Conservation (phyloP, 306 rosid genomes). For the Casuarina glauca region DNA sequence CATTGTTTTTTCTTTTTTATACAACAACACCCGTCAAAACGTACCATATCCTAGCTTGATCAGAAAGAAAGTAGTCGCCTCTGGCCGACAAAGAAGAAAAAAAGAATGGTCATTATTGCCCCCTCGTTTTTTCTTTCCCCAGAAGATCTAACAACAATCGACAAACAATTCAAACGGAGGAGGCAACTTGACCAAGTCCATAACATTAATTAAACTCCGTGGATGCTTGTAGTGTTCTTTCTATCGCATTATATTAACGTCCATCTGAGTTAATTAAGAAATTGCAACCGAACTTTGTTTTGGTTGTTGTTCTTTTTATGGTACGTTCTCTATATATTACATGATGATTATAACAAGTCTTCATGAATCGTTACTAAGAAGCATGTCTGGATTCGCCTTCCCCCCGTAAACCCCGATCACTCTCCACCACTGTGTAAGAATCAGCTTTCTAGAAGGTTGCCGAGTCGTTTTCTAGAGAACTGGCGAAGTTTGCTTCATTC, state of each 20-base stretch:
- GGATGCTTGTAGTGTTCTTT: neutral
- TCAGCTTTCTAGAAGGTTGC: too few species aligned
- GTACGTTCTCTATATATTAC: neutral
- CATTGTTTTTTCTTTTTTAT: too few species aligned
- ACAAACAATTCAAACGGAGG: too few species aligned
- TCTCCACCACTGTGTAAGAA: too few species aligned
- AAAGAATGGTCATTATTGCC: too few species aligned
- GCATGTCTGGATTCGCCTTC: neutral
- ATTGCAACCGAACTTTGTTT: neutral
- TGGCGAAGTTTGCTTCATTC: neutral
- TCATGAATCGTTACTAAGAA: neutral
- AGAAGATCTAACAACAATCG: neutral
- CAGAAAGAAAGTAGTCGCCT: too few species aligned
- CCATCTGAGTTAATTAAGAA: neutral
- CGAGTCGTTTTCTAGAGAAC: neutral
- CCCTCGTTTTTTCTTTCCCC: too few species aligned
- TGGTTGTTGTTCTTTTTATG: neutral
- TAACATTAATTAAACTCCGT: neutral
- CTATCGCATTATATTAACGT: neutral
- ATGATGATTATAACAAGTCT: neutral
- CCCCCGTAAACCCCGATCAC: neutral
- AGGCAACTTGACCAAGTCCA: too few species aligned
- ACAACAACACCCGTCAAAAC: too few species aligned
- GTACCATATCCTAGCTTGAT: too few species aligned
- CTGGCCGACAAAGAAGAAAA: too few species aligned